phyloP scores from a whole-genome alignment of 345 rosid species.

The Arabidopsis arenosa region DNA sequence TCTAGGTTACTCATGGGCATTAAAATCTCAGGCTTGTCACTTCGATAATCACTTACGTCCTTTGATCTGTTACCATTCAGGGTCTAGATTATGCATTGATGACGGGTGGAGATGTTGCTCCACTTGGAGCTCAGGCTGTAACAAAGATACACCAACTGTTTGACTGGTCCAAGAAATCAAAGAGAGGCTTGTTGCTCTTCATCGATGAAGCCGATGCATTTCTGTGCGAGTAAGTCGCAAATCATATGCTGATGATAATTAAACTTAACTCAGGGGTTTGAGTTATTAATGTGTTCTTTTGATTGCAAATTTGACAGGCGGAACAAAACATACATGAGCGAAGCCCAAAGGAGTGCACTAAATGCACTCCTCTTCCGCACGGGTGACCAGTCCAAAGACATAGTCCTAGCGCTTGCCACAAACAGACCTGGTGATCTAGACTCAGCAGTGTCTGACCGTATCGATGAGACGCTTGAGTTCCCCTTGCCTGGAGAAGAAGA shows the following conservation, averaged over 20 bases:
- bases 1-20: slow-evolving; percentile 3
- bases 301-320: slow-evolving; percentile 56
- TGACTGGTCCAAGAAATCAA: slow-evolving; percentile 96
- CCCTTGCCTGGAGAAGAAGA: slow-evolving; percentile 88
- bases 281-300: slow-evolving; percentile 15
- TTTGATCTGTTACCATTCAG: slow-evolving; percentile 50
- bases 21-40: not conserved
- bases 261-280: slow-evolving; percentile 7
- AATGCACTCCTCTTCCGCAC: slow-evolving; percentile 95
- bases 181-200: slow-evolving; percentile 82
- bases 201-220: slow-evolving; percentile 99
- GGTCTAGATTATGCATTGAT: slow-evolving; percentile 98
- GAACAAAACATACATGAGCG: slow-evolving; percentile 96
- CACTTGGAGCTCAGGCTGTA: slow-evolving; percentile 97
- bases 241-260: slow-evolving; percentile 8
- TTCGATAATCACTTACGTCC: slow-evolving; percentile 9
- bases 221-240: slow-evolving; percentile 87
- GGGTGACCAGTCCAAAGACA: slow-evolving; percentile 95
- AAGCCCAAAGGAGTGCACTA: slow-evolving; percentile 96
- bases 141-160: slow-evolving; percentile 96
- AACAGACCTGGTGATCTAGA: slow-evolving; percentile 99
- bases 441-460: slow-evolving; percentile 90
- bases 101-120: slow-evolving; percentile 99
- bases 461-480: slow-evolving; percentile 91
- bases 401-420: slow-evolving; percentile 93